These are phyloP conservation scores for Drechslerella dactyloides DNA, from an alignment of 2,329 filamentous ascomycete species.

Conservation along the genomic window DNA sequence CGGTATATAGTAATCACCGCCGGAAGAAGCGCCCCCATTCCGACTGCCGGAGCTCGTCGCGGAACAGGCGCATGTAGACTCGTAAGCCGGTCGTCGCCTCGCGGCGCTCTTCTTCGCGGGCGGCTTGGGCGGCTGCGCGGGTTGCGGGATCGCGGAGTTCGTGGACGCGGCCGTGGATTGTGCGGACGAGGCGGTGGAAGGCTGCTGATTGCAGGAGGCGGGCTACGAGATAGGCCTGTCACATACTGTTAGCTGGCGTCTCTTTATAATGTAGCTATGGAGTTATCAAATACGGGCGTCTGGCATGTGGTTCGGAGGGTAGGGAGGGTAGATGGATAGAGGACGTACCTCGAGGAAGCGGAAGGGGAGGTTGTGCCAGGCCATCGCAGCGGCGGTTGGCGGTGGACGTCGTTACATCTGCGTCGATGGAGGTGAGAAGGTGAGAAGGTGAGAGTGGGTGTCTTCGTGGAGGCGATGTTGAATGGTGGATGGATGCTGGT, in stretches of 20 bases:
- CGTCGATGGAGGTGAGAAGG: not conserved
- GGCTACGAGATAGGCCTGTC: conserved; percentile 43
- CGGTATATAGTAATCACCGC: no score
- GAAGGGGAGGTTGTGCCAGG: conserved; percentile 40
- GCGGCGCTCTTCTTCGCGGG: conserved; percentile 24
- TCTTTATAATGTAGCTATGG: not conserved
- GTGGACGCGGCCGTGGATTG: conserved; percentile 40
- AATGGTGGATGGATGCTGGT: conserved; percentile 11
- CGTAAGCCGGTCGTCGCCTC: conserved; percentile 27
- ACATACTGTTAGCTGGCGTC: not conserved
- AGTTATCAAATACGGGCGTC: no score
- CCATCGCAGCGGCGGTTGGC: conserved; percentile 35
- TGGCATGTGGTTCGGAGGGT: no score
- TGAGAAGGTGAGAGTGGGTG: not conserved
- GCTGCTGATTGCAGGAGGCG: conserved; percentile 41
- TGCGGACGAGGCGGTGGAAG: conserved; percentile 43
- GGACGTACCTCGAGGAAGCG: conserved; percentile 35
- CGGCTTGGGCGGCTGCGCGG: conserved; percentile 27
- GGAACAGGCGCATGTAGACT: conserved; percentile 36
- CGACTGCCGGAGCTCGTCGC: conserved; percentile 43
- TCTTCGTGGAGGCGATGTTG: conserved; percentile 6
- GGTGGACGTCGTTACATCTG: not conserved
- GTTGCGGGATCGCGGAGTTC: conserved; percentile 34
- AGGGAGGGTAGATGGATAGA: not conserved
- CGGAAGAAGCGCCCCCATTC: conserved; percentile 42